Conservation (phyloP, 768 basidiomycete species). For the Lactarius trivialis region DNA sequence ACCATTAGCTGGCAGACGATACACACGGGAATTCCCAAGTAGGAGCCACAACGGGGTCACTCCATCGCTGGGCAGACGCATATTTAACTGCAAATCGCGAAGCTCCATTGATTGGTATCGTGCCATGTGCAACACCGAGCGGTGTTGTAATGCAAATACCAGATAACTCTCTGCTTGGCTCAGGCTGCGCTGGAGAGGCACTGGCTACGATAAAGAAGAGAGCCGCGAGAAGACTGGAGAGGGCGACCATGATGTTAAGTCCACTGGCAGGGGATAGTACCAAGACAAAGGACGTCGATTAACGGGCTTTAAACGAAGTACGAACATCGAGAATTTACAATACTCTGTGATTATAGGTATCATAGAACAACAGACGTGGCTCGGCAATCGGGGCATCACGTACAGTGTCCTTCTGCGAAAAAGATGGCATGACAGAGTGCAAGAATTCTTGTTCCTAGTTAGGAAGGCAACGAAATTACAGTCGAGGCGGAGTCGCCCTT, state of each 20-base stretch:
- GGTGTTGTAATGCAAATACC: constrained; percentile 37
- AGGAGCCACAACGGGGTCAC: constrained; percentile 44
- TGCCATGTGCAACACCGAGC: constrained; percentile 52
- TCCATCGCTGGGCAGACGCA: constrained; percentile 57
- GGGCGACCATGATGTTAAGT: constrained; percentile 31
- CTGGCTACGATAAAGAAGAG: constrained; percentile 29
- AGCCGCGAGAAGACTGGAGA: constrained; percentile 31
- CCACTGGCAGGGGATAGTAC: neutral
- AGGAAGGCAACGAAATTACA: neutral
- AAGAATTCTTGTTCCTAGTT: neutral
- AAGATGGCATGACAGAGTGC: neutral
- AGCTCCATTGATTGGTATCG: constrained; percentile 41
- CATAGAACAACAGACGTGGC: neutral
- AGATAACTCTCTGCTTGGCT: constrained; percentile 30
- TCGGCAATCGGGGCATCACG: neutral
- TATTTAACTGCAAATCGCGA: constrained; percentile 61
- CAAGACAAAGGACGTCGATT: neutral
- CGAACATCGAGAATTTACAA: neutral
- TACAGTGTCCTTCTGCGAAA: neutral
- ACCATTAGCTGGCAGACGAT: neutral
- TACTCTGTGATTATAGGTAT: too few species aligned
- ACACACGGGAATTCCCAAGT: constrained; percentile 62
- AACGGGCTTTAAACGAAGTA: constrained; percentile 6
- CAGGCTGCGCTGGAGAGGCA: constrained; percentile 32
- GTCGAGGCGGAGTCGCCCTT: neutral